Evolutionary conservation across 257 asterid species (phyloP).

Genomic region (Mentha longifolia): DNA sequence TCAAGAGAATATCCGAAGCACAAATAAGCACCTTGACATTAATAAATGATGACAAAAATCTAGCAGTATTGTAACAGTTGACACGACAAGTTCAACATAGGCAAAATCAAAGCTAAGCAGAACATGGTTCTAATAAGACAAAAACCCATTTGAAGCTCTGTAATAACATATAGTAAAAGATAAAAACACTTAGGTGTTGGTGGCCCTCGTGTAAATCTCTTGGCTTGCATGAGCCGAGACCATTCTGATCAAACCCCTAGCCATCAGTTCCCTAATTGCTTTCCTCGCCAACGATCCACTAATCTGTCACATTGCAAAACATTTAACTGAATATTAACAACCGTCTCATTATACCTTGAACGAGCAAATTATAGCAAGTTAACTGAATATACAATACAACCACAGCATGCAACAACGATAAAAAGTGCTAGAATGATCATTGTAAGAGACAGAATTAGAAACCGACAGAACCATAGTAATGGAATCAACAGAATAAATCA

Average conservation of each 20-base stretch:
- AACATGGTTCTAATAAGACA: conserved; percentile 5
- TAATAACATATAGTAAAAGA: conserved; percentile 4
- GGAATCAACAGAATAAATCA: neutral
- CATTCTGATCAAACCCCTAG: conserved; percentile 69
- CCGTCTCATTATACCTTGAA: neutral
- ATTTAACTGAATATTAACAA: neutral
- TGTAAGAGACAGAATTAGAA: neutral
- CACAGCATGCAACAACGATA: too few species aligned
- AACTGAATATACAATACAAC: neutral
- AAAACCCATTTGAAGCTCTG: conserved; percentile 22
- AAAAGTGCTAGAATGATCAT: neutral
- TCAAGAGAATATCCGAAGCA: neutral
- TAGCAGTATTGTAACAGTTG: neutral
- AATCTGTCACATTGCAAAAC: conserved; percentile 45
- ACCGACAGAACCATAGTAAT: neutral
- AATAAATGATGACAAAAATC: neutral
- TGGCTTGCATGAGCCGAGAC: conserved; percentile 89
- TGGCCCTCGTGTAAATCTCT: conserved; percentile 90
- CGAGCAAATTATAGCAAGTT: too few species aligned
- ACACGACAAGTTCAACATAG: conserved; percentile 8
- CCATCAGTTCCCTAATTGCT: conserved; percentile 79
- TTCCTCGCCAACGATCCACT: conserved; percentile 89
- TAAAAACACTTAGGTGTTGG: conserved; percentile 58
- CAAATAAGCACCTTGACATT: neutral
- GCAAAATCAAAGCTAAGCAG: conserved; percentile 20